Percentiles rank a stretch among this genome's conserved stretches.
Conservation (phyloP, 352 stramenopile genomes). For the Globisporangium perplexum region DNA sequence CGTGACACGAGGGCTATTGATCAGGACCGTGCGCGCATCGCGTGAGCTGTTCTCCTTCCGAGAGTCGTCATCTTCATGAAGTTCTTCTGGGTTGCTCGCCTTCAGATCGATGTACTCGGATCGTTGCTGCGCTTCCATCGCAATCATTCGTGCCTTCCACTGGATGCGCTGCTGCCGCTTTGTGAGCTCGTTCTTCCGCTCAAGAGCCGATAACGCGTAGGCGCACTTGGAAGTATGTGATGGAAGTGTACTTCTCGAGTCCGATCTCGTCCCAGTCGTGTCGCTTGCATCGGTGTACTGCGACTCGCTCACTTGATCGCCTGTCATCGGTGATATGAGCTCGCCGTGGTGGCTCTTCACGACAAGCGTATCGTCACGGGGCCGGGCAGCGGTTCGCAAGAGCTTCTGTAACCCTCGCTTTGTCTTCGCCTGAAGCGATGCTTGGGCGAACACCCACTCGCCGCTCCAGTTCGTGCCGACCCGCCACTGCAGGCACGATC, state of each 20-base stretch:
- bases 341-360: slow-evolving; percentile 49
- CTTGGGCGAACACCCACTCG: slow-evolving; percentile 54
- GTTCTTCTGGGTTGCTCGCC: not conserved
- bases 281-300: too few relatives aligned
- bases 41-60: not conserved
- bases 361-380: slow-evolving; percentile 19
- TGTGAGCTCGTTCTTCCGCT: slow-evolving; percentile 18
- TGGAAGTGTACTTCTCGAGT: not conserved
- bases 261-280: not conserved
- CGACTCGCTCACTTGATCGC: slow-evolving; percentile 1
- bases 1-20: not conserved
- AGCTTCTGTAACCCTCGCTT: slow-evolving; percentile 35
- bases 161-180: slow-evolving; percentile 24
- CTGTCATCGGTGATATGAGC: slow-evolving; percentile 29
- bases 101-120: slow-evolving; percentile 12
- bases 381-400: slow-evolving; percentile 24
- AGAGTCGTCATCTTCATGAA: not conserved
- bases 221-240: slow-evolving; percentile 11
- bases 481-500: slow-evolving; percentile 28
- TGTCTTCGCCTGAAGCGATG: slow-evolving; percentile 18
- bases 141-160: slow-evolving; percentile 44
- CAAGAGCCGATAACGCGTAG: slow-evolving; percentile 14
- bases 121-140: slow-evolving; percentile 49
- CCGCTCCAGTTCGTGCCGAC: slow-evolving; percentile 56
- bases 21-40: not conserved